These are phyloP conservation scores for Coemansia sp. DNA, from an alignment of 192 early-diverging fungal genomes.

Conservation along the genomic window DNA sequence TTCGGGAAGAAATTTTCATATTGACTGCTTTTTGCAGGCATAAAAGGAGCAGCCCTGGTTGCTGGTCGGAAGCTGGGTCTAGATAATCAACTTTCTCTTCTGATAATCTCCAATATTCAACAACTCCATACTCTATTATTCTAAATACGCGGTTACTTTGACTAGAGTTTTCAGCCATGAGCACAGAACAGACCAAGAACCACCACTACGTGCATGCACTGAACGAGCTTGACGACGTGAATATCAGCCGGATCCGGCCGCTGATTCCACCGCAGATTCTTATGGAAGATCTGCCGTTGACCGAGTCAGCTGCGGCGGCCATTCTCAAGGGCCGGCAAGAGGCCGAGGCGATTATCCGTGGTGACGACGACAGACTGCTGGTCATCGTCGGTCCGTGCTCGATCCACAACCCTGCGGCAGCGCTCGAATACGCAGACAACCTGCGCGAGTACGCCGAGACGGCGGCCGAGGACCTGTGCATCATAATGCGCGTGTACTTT, in stretches of 20 bases:
- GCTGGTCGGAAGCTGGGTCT: not conserved
- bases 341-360: conserved; percentile 67
- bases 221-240: conserved; percentile 91
- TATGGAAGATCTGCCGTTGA: conserved; percentile 85
- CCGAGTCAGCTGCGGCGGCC: conserved; percentile 71
- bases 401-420: conserved; percentile 77
- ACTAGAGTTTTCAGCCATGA: conserved; percentile 14
- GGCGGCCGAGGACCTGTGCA: conserved; percentile 62
- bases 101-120: not conserved
- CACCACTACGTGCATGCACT: conserved; percentile 62
- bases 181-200: conserved; percentile 12
- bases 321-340: conserved; percentile 66
- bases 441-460: conserved; percentile 62
- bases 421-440: conserved; percentile 70
- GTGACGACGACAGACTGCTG: conserved; percentile 74
- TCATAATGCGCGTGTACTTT: conserved; percentile 86
- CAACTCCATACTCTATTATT: not conserved
- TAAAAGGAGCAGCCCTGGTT: not conserved
- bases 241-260: conserved; percentile 77
- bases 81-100: not conserved
- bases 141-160: no score
- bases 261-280: conserved; percentile 90
- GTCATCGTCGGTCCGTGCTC: conserved; percentile 87
- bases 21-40: not conserved
- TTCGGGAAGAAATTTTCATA: conserved; percentile 5